Conservation (phyloP, 2,329 filamentous ascomycete genomes). For the Penicillium decumbens region DNA sequence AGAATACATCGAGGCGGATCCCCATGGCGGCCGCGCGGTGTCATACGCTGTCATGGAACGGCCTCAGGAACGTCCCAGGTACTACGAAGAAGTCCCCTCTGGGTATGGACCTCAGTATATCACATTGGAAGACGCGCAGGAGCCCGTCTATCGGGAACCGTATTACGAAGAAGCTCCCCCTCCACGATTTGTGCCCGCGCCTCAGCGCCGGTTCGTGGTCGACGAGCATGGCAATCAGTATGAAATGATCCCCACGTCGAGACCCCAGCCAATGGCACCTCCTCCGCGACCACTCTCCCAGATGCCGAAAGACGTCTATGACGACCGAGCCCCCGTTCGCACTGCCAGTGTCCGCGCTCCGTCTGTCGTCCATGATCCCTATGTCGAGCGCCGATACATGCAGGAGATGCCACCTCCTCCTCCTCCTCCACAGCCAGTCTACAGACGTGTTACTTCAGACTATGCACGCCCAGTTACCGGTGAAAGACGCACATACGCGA, state of each 20-base stretch:
- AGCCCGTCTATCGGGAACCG: conserved; percentile 37
- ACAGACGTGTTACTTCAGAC: conserved; percentile 39
- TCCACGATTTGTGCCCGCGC: conserved; percentile 48
- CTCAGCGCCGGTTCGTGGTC: conserved; percentile 65
- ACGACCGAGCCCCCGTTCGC: conserved; percentile 30
- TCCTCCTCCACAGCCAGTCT: conserved; percentile 39
- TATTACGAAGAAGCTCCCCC: conserved; percentile 44
- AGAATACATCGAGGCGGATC: conserved; percentile 45
- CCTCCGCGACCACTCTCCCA: conserved; percentile 33
- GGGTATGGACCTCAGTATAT: conserved; percentile 33
- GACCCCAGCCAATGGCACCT: conserved; percentile 32
- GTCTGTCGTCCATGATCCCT: conserved; percentile 43
- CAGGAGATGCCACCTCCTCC: conserved; percentile 48
- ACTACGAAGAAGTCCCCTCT: conserved; percentile 38
- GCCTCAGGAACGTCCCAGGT: conserved; percentile 34
- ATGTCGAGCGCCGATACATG: conserved; percentile 38
- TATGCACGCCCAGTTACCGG: conserved; percentile 29
- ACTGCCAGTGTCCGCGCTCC: conserved; percentile 37
- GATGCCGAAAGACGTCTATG: conserved; percentile 33
- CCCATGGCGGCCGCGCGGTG: conserved; percentile 34
- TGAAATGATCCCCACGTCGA: conserved; percentile 47
- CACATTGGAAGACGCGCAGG: conserved; percentile 35
- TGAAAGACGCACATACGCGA: conserved; percentile 32
- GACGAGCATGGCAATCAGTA: conserved; percentile 83
- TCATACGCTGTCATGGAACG: conserved; percentile 42